These are phyloP conservation scores for Hypoxylon perforatum DNA, from an alignment of 495 filamentous ascomycete species.

Conservation along the genomic window DNA sequence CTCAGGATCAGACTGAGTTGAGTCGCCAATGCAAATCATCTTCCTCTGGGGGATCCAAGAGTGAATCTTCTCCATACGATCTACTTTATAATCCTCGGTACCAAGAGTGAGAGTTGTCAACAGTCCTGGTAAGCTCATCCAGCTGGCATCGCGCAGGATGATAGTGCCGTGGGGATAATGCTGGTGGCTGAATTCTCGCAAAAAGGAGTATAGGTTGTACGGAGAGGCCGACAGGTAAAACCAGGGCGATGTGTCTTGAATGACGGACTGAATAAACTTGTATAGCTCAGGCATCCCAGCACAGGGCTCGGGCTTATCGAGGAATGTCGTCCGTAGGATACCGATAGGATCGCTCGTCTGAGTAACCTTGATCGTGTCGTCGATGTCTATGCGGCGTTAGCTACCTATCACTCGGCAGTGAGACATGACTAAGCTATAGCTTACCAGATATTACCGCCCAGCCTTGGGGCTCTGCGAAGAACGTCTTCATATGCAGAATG, in stretches of 20 bases:
- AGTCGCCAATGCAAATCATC: conserved; percentile 88
- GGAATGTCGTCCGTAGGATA: conserved; percentile 85
- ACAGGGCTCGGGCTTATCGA: conserved; percentile 76
- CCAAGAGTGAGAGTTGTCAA: conserved; percentile 81
- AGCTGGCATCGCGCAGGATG: conserved; percentile 85
- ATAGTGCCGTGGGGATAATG: conserved; percentile 82
- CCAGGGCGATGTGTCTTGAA: conserved; percentile 73
- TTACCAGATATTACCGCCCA: conserved; percentile 86
- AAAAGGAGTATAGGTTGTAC: conserved; percentile 92
- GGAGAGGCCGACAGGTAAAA: conserved; percentile 96
- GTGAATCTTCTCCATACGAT: conserved; percentile 80
- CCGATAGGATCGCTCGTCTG: conserved; percentile 80
- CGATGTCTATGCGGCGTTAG: conserved; percentile 70
- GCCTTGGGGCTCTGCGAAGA: conserved; percentile 79
- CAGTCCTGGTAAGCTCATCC: conserved; percentile 85
- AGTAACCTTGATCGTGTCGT: conserved; percentile 95
- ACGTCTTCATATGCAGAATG: conserved; percentile 69
- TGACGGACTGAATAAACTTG: conserved; percentile 63
- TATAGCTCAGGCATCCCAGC: conserved; percentile 89
- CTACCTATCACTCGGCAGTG: conserved; percentile 14
- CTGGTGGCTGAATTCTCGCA: conserved; percentile 74
- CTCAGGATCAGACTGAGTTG: conserved; percentile 91
- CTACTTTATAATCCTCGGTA: conserved; percentile 88
- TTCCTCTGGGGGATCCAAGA: conserved; percentile 79
- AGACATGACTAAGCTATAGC: conserved; percentile 6